phyloP scores from a whole-genome alignment of 148 eudicot genomes.

The Diospyros lotus region DNA sequence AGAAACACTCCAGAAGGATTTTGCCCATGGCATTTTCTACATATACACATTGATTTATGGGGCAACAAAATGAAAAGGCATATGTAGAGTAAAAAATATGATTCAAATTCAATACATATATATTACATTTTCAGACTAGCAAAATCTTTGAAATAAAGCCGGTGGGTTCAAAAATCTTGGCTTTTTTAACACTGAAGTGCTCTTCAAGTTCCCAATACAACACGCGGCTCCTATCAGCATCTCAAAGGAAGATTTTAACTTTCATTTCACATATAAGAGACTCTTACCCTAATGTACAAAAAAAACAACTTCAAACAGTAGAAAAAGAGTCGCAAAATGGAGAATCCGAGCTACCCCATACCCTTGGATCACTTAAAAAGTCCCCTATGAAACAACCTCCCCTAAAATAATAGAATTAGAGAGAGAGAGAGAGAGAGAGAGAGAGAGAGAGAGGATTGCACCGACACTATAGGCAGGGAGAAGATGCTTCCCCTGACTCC shows the following conservation, averaged over 20 bases:
- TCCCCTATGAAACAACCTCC: slow-evolving; percentile 14
- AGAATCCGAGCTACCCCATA: slow-evolving; percentile 10
- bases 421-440: slow-evolving; percentile 12
- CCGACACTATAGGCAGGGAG: slow-evolving; percentile 16
- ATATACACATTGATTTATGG: too few relatives aligned
- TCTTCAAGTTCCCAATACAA: slow-evolving; percentile 18
- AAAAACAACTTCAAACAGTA: slow-evolving; percentile 15
- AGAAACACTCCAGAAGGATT: too few relatives aligned
- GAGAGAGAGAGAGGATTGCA: slow-evolving; percentile 6
- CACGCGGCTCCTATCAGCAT: background rate
- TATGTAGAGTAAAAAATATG: background rate
- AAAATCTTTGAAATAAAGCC: slow-evolving; percentile 17
- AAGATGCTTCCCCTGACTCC: slow-evolving; percentile 21
- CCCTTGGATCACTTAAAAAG: slow-evolving; percentile 16
- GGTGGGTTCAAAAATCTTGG: background rate
- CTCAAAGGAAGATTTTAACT: slow-evolving; percentile 14
- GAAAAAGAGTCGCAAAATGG: slow-evolving; percentile 18
- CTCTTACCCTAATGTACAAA: slow-evolving; percentile 43
- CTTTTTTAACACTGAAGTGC: background rate
- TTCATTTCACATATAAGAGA: slow-evolving; percentile 4
- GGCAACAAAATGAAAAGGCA: too few relatives aligned
- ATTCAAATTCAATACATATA: slow-evolving; percentile 3
- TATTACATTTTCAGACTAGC: slow-evolving; percentile 16
- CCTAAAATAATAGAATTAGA: slow-evolving; percentile 10
- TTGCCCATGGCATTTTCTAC: too few relatives aligned